These are phyloP conservation scores for Ustilago shanxiensis DNA, from an alignment of 1,284 basidiomycete species.

Conservation along the genomic window DNA sequence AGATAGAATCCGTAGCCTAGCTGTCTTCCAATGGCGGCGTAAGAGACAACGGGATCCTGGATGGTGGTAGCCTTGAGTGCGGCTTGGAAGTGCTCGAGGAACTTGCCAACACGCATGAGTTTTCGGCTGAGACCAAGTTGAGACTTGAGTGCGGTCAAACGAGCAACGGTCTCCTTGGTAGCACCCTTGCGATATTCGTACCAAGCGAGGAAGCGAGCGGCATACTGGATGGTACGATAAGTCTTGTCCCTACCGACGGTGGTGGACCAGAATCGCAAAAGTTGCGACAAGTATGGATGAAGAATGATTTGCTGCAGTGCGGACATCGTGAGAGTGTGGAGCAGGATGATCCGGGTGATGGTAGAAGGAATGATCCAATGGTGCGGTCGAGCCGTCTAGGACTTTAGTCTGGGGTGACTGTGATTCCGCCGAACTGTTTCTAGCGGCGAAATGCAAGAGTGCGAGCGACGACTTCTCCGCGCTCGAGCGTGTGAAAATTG, in stretches of 20 bases:
- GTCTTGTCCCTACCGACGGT: conserved; percentile 75
- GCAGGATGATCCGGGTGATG: conserved; percentile 5
- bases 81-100: conserved; percentile 92
- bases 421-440: conserved; percentile 3
- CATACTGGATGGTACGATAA: conserved; percentile 92
- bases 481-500: conserved; percentile 2
- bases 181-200: conserved; percentile 72
- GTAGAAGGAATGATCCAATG: not conserved
- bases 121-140: conserved; percentile 71
- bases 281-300: conserved; percentile 67
- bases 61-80: conserved; percentile 81
- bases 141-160: conserved; percentile 71
- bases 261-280: conserved; percentile 69
- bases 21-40: conserved; percentile 86
- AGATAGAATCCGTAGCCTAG: conserved; percentile 92
- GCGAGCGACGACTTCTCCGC: not conserved
- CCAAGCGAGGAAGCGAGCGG: conserved; percentile 91
- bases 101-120: conserved; percentile 90
- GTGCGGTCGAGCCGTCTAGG: not conserved
- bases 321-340: conserved; percentile 54
- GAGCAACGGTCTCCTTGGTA: conserved; percentile 71
- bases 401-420: not conserved
- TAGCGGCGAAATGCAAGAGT: not conserved
- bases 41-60: conserved; percentile 79
- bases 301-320: conserved; percentile 68